phyloP scores from a whole-genome alignment of 2,329 filamentous ascomycete species.

The Sporothrix schenckii region DNA sequence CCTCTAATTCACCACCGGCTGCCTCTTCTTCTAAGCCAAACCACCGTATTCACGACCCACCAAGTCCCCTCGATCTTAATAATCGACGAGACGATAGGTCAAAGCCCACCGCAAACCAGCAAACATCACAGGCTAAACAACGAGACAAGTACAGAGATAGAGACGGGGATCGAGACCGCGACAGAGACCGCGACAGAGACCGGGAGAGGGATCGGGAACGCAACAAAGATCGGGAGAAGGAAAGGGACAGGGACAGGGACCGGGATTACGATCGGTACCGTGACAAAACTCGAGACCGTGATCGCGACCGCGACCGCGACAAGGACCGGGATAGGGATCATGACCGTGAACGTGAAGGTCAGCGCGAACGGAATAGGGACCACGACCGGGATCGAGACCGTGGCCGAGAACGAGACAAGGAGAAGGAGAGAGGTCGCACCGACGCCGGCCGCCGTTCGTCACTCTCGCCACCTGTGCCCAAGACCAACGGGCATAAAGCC shows the following conservation, averaged over 20 bases:
- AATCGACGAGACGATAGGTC: constrained; percentile 31
- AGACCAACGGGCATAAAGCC: constrained; percentile 26
- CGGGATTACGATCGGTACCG: constrained; percentile 5
- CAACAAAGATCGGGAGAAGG: not conserved
- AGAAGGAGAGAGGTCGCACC: constrained; percentile 23
- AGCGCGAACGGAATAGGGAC: constrained; percentile 20
- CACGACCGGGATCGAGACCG: constrained; percentile 19
- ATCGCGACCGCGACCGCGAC: constrained; percentile 19
- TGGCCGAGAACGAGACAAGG: constrained; percentile 16
- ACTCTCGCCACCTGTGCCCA: constrained; percentile 10
- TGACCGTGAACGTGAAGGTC: constrained; percentile 21
- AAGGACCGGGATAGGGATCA: constrained; percentile 18
- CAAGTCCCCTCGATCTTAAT: constrained; percentile 34
- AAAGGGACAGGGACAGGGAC: constrained; percentile 1
- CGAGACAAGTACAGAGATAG: constrained; percentile 30
- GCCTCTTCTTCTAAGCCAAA: constrained; percentile 18
- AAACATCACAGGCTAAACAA: constrained; percentile 13
- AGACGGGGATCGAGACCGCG: not conserved
- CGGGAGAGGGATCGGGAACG: constrained; percentile 21
- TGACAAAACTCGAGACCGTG: constrained; percentile 10
- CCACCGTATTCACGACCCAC: constrained; percentile 32
- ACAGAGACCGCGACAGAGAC: constrained; percentile 13
- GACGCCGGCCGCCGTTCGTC: constrained; percentile 25
- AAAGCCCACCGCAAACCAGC: constrained; percentile 24
- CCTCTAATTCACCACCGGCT: constrained; percentile 34